Evolutionary conservation across 352 stramenopile species (phyloP), one percentile per base, ranked within the genome.

Genomic region (Blastocystis sp.): DNA sequence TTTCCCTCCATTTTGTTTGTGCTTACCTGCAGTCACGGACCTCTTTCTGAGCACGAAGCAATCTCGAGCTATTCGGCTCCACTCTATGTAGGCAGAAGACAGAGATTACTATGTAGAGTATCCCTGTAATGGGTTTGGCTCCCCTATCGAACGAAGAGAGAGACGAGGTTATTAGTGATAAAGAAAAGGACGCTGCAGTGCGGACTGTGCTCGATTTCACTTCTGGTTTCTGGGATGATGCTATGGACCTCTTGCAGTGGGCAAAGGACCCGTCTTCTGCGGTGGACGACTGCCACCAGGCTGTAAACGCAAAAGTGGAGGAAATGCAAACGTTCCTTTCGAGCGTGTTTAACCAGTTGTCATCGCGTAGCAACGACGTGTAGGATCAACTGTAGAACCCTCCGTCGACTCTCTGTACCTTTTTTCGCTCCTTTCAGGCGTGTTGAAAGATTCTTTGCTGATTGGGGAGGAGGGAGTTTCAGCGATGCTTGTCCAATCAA

Each of bases 201-300:
- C 29, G 56, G 34, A 20, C 45, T 23, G 23, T 15, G 11, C 20
- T 80, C 23, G 50, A 80, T 20, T n/a, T 56, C 13, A 62, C 54
- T 3, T 29, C 62, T 13, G 70, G 70, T 18, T 62, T 64, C 26
- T 80, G 70, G 70, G 70, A 80, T 39, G 70, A 80, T 64, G 70
- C 70, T 18, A 80, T 80, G 70, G 45, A 26, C 18, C 9, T 80
- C 0, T 20, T 80, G 26, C 20, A 29, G 26, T 41, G 8, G 11
- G 23, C 5, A 13, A 37, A 26, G 45, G 13, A 43, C 2, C 18
- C 3, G 2, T 18, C 54, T 8, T 20, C n/a, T 61, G 37, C 8
- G 8, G 39, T 80, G 2, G 70, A 80, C 43, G 6, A 8, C n/a
- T 80, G 37, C 34, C 29, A 62, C 6, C 0, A 26, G 7, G 4